Evolutionary conservation across 2,329 filamentous ascomycete species (phyloP).

Genomic region (Aspergillus awamori): DNA sequence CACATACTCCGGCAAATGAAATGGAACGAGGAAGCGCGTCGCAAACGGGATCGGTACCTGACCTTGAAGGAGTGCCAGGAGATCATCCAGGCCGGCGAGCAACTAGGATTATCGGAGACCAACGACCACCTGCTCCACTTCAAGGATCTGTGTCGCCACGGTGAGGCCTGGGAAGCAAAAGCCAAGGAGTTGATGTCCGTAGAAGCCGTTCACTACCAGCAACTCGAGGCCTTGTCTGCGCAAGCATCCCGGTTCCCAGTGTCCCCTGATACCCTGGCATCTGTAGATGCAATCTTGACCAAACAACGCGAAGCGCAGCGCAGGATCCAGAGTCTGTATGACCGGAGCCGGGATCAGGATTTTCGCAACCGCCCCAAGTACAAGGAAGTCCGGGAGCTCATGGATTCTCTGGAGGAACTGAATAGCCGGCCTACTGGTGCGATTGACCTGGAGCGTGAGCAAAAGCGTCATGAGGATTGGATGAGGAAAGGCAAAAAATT

Average conservation of each 20-base stretch:
- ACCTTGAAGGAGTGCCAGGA: conserved; percentile 77
- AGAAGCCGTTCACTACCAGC: conserved; percentile 88
- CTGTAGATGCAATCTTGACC: conserved; percentile 88
- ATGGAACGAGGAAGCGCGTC: conserved; percentile 80
- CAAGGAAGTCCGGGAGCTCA: conserved; percentile 83
- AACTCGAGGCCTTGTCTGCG: conserved; percentile 85
- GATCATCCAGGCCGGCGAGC: conserved; percentile 75
- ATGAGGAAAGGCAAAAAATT: conserved; percentile 98
- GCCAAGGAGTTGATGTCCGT: conserved; percentile 91
- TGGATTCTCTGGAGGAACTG: conserved; percentile 81
- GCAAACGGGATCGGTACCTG: conserved; percentile 66
- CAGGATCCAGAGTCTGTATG: conserved; percentile 79
- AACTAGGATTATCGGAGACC: conserved; percentile 75
- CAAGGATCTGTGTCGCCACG: conserved; percentile 73
- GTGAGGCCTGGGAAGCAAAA: conserved; percentile 88
- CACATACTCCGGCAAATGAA: conserved; percentile 80
- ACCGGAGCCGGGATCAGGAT: conserved; percentile 74
- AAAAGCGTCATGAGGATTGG: conserved; percentile 96
- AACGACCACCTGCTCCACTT: conserved; percentile 79
- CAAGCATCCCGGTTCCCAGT: conserved; percentile 83
- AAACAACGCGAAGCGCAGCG: conserved; percentile 95
- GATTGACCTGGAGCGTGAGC: conserved; percentile 88
- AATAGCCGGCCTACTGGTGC: conserved; percentile 92
- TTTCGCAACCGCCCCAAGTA: conserved; percentile 82
- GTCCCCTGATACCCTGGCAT: conserved; percentile 73